phyloP scores from a whole-genome alignment of 805 yeast genomes.

The Maudiozyma pseudohumilis region DNA sequence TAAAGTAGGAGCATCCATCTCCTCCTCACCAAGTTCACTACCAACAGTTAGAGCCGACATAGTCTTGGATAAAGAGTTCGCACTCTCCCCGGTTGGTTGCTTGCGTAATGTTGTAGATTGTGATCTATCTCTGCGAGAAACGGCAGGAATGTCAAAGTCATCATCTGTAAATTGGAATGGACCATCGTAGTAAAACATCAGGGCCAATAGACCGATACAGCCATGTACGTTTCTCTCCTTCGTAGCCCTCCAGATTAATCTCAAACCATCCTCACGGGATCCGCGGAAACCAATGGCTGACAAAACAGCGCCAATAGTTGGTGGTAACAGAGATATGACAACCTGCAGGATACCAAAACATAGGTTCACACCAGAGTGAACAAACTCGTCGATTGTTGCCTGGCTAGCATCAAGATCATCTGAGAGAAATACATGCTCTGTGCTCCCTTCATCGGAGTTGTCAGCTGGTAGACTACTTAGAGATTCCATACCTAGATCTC shows the following conservation, averaged over 20 bases:
- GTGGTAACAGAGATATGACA: constrained; percentile 83
- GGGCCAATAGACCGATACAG: constrained; percentile 71
- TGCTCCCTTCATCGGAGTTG: neutral
- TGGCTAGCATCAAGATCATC: constrained; percentile 28
- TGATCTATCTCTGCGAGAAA: constrained; percentile 26
- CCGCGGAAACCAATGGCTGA: constrained; percentile 90
- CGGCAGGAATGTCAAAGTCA: constrained; percentile 49
- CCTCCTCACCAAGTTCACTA: constrained; percentile 33
- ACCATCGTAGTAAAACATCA: constrained; percentile 86
- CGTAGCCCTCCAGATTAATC: constrained; percentile 82
- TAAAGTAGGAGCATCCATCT: constrained; percentile 34
- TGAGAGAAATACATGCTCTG: constrained; percentile 8
- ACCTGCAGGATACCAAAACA: constrained; percentile 91
- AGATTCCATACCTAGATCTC: constrained; percentile 34
- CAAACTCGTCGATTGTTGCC: constrained; percentile 74
- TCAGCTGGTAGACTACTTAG: constrained; percentile 5
- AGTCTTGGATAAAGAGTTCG: constrained; percentile 1
- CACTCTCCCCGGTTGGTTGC: neutral
- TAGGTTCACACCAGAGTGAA: constrained; percentile 79
- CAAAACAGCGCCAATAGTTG: constrained; percentile 78
- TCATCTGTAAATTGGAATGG: constrained; percentile 90
- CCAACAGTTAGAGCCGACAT: constrained; percentile 1
- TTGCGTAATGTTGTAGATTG: neutral
- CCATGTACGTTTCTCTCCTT: constrained; percentile 84
- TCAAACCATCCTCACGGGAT: constrained; percentile 70